phyloP scores from a whole-genome alignment of 257 asterid species.

The Gentiana macrophylla region DNA sequence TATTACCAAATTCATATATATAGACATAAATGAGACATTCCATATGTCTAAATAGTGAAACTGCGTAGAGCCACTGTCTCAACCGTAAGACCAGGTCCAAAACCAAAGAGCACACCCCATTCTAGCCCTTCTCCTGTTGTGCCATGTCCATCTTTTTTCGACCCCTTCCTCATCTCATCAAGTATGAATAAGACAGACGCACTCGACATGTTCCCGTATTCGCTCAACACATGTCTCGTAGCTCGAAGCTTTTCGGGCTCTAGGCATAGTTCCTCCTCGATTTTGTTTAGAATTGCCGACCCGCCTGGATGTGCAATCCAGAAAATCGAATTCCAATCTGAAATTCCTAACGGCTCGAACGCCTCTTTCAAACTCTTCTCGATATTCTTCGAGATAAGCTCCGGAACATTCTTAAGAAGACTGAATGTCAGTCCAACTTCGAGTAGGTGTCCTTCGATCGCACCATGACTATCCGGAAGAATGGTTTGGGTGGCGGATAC shows the following conservation, averaged over 20 bases:
- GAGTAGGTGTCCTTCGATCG: conserved; percentile 44
- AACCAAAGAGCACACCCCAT: conserved; percentile 60
- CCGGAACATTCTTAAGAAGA: conserved; percentile 39
- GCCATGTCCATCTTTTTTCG: conserved; percentile 31
- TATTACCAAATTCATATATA: no score
- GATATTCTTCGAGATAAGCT: conserved; percentile 37
- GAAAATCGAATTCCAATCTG: conserved; percentile 64
- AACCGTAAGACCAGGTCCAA: conserved; percentile 67
- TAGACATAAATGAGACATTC: no score
- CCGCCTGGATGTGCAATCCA: conserved; percentile 68
- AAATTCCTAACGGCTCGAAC: conserved; percentile 35
- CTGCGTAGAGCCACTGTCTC: conserved; percentile 63
- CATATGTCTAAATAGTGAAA: conserved; percentile 15
- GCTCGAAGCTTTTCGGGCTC: neutral
- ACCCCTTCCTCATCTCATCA: conserved; percentile 10
- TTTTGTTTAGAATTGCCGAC: conserved; percentile 22
- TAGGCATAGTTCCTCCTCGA: neutral
- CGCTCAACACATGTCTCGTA: neutral
- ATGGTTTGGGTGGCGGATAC: conserved; percentile 52
- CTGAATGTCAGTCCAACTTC: conserved; percentile 60
- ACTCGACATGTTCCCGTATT: neutral
- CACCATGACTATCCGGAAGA: conserved; percentile 47
- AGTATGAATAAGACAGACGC: conserved; percentile 1
- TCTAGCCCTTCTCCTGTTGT: conserved; percentile 64
- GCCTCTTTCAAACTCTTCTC: conserved; percentile 46